These are phyloP conservation scores for Hsuehochloa calcarea DNA, from an alignment of 176 grass and related monocot genomes.

Conservation along the genomic window DNA sequence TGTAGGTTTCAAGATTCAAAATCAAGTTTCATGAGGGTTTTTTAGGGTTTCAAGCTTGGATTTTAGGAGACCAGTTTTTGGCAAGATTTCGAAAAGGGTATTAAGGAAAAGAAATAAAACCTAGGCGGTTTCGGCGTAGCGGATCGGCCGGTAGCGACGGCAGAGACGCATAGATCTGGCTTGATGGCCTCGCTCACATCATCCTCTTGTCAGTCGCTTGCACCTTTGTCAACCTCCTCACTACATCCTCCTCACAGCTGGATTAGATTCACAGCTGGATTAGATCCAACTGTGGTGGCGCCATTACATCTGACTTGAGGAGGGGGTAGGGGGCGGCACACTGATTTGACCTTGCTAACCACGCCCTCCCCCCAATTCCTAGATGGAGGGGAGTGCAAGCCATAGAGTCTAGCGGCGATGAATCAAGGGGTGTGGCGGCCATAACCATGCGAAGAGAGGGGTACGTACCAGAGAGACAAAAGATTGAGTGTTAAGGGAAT, in stretches of 20 bases:
- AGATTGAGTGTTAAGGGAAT: no score
- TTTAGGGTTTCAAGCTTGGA: not conserved
- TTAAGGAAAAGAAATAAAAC: not conserved
- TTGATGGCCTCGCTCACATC: not conserved
- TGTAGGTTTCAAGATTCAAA: not conserved
- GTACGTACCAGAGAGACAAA: not conserved
- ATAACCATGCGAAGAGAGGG: not conserved
- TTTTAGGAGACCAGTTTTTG: not conserved
- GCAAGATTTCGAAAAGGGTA: not conserved
- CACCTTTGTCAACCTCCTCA: no score
- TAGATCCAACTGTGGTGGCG: not conserved
- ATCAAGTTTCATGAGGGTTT: not conserved
- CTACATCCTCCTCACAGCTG: no score
- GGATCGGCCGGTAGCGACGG: not conserved
- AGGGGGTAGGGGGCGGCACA: not conserved
- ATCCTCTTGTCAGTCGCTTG: not conserved
- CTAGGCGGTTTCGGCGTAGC: accelerated
- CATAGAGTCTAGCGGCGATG: not conserved
- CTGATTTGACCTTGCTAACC: not conserved
- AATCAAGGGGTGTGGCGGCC: not conserved
- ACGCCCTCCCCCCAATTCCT: not conserved
- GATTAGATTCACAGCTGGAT: not conserved
- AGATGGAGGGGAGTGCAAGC: not conserved
- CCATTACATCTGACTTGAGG: not conserved
- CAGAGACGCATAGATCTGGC: not conserved